Evolutionary conservation across 495 filamentous ascomycete genomes (phyloP).

Genomic region (Parathielavia appendiculata): DNA sequence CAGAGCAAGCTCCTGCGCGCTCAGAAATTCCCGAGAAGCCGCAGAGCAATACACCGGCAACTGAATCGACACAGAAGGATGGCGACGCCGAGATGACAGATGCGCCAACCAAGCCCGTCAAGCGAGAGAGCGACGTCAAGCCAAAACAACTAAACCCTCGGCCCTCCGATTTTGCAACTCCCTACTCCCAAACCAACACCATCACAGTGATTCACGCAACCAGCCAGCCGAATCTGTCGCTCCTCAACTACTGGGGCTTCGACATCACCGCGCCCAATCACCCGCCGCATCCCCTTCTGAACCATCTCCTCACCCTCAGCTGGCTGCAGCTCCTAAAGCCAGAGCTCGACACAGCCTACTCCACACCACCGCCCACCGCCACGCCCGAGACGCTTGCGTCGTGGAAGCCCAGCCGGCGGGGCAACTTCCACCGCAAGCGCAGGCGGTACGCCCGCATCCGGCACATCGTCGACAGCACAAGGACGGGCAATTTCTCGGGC

Average conservation of each 20-base stretch:
- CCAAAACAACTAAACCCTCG: constrained; percentile 30
- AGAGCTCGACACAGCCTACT: constrained; percentile 61
- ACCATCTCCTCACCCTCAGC: constrained; percentile 73
- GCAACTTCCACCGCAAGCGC: constrained; percentile 78
- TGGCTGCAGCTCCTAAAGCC: constrained; percentile 88
- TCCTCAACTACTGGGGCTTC: constrained; percentile 83
- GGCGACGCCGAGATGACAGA: constrained; percentile 24
- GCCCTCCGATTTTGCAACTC: constrained; percentile 33
- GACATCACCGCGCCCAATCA: constrained; percentile 62
- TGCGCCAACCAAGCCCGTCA: constrained; percentile 4
- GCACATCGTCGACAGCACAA: constrained; percentile 64
- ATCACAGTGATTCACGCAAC: constrained; percentile 85
- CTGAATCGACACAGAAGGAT: background rate
- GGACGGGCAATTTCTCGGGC: constrained; percentile 73
- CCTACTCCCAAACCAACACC: constrained; percentile 64
- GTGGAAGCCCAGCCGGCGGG: constrained; percentile 71
- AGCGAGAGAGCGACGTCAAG: constrained; percentile 16
- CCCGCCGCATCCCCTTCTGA: constrained; percentile 67
- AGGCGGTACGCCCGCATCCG: constrained; percentile 67
- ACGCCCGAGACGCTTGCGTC: constrained; percentile 51
- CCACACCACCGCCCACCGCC: constrained; percentile 50
- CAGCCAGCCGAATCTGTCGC: constrained; percentile 78
- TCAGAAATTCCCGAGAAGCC: background rate
- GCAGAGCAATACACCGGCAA: constrained; percentile 1
- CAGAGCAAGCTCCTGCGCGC: background rate